phyloP scores from a whole-genome alignment of 305 asterid species.

The Solanum hybrid region DNA sequence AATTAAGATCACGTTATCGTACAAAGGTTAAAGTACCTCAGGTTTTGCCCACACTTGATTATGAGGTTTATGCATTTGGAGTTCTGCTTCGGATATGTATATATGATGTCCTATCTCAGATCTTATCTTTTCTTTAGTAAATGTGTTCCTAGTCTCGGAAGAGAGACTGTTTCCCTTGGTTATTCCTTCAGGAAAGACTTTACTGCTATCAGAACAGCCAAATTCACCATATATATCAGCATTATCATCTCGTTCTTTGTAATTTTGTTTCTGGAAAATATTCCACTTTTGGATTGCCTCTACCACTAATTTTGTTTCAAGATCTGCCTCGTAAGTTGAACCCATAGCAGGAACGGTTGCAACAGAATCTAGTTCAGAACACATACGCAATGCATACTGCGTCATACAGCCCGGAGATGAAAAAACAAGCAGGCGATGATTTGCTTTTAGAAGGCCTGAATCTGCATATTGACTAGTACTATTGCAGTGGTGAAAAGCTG shows the following conservation, averaged over 20 bases:
- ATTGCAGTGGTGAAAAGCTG: conserved; percentile 49
- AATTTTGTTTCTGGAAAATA: conserved; percentile 57
- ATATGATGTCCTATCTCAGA: conserved; percentile 54
- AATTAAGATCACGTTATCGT: neutral
- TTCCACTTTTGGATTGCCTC: conserved; percentile 87
- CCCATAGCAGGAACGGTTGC: conserved; percentile 22
- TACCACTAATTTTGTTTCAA: conserved; percentile 37
- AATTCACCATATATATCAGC: conserved; percentile 52
- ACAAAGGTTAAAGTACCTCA: conserved; percentile 35
- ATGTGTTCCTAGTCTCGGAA: conserved; percentile 17
- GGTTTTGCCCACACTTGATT: conserved; percentile 61
- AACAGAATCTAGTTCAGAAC: conserved; percentile 38
- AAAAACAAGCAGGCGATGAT: conserved; percentile 58
- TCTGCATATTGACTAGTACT: conserved; percentile 18
- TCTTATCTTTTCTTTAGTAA: conserved; percentile 17
- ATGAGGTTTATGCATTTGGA: conserved; percentile 60
- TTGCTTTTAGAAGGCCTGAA: conserved; percentile 28
- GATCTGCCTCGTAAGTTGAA: conserved; percentile 27
- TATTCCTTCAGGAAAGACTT: conserved; percentile 59
- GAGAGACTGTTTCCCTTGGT: conserved; percentile 12
- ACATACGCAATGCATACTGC: conserved; percentile 51
- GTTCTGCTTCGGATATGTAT: conserved; percentile 78
- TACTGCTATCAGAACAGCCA: conserved; percentile 51
- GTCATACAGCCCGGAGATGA: conserved; percentile 66
- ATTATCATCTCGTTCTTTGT: conserved; percentile 43